Base-by-base conservation (phyloP, 140 eudicot species). In the Erigeron philadelphicus region DNA sequence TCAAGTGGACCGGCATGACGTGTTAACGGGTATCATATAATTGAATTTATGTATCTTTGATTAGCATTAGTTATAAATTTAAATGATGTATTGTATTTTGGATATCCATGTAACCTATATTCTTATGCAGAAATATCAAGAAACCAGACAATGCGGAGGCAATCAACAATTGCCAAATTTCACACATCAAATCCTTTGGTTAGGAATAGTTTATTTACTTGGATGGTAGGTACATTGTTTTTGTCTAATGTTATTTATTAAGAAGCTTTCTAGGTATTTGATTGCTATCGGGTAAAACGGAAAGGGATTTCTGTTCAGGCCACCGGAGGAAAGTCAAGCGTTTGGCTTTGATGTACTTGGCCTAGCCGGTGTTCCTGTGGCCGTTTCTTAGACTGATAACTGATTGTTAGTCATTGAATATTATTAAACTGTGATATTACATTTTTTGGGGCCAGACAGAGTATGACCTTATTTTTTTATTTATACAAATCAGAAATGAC, bases 81-180 rank as follows among this genome's bases (percentile, higher is more conserved):
- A 44, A 41, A 40, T 42, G 23, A 19, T 4, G 48, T 15, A 31
- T 25, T 31, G 38, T 31, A 31, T 4, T 8, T 5, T 18, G 0
- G 13, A 16, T 67, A 41, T 58, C 3, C 43, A 58, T 31, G 17
- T 59, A 58, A 67, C 8, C 9, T 60, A 42, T 41, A n/a, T 60
- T 60, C 44, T 73, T 46, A 46, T 65, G 74, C 88, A 94, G 99
- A 87, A 73, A 87, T 87, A 77, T 84, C 99, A 23, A 85, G 89
- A 81, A 88, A 87, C 57, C 66, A 80, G 83, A 91, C 90, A 42
- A 76, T 87, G 86, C 80, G 78, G 75, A 89, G 99, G 70, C 99
- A 89, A 73, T 94, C 99, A 54, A 83, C 85, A 9, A 79, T 89
- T 79, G 96, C 87, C 68, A 87, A 84, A 77, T 87, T 82, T 70